Percentiles rank a stretch among this genome's conserved stretches.
Evolutionary conservation across 495 filamentous ascomycete species (phyloP).

Genomic region (Trichocladium uniseriatum): DNA sequence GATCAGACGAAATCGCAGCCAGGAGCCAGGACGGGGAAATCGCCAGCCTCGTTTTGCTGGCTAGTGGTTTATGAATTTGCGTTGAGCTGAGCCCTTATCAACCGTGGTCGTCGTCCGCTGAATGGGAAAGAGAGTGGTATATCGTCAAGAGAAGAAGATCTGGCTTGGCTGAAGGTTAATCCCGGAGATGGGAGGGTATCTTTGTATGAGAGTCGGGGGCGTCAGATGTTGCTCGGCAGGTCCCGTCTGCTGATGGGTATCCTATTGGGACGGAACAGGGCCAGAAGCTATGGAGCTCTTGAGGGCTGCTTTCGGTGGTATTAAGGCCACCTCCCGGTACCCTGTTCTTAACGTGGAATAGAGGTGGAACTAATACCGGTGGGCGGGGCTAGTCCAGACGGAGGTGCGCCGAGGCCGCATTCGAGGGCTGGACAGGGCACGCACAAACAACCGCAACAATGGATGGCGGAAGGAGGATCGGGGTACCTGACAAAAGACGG

Average conservation of each 20-base stretch:
- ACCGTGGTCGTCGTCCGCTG: conserved; percentile 9
- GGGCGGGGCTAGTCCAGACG: conserved; percentile 34
- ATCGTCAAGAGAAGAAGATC: conserved; percentile 6
- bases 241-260: conserved; percentile 23
- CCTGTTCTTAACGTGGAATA: conserved; percentile 38
- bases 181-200: conserved; percentile 23
- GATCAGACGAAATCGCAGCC: conserved; percentile 23
- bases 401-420: conserved; percentile 42
- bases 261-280: conserved; percentile 27
- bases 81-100: conserved; percentile 7
- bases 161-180: conserved; percentile 9
- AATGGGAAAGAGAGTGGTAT: background rate
- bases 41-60: conserved; percentile 7
- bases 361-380: conserved; percentile 44
- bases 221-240: conserved; percentile 27
- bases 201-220: conserved; percentile 22
- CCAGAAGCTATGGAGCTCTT: conserved; percentile 36
- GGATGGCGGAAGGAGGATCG: conserved; percentile 11
- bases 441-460: conserved; percentile 30
- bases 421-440: conserved; percentile 34
- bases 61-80: conserved; percentile 12
- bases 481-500: conserved; percentile 29
- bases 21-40: conserved; percentile 5
- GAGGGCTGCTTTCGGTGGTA: conserved; percentile 36
- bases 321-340: conserved; percentile 35